Evolutionary conservation across 768 basidiomycete genomes (phyloP).

Genomic region (Lenzites betulinus): DNA sequence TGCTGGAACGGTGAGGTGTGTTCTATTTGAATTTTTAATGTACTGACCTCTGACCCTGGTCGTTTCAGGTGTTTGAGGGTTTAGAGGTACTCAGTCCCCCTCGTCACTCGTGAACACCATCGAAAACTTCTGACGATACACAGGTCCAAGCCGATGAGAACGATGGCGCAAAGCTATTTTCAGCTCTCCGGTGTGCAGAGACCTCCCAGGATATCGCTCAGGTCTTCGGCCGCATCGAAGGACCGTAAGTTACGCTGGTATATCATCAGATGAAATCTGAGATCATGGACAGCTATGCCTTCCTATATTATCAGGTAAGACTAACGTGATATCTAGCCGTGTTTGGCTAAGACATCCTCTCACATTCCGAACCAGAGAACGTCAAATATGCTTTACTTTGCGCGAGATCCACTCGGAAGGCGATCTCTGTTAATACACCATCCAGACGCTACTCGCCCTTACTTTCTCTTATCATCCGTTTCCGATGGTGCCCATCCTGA

Average conservation of each 20-base stretch:
- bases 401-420: slow-evolving; percentile 81
- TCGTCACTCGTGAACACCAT: too few relatives aligned
- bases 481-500: slow-evolving; percentile 49
- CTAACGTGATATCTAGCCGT: neutral
- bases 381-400: slow-evolving; percentile 61
- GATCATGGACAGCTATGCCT: slow-evolving; percentile 62
- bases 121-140: too few relatives aligned
- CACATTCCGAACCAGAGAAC: slow-evolving; percentile 37
- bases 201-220: slow-evolving; percentile 46
- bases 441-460: slow-evolving; percentile 50
- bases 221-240: slow-evolving; percentile 67
- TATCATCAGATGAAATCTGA: neutral
- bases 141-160: slow-evolving; percentile 67
- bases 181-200: slow-evolving; percentile 27
- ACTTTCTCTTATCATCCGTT: slow-evolving; percentile 66
- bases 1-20: slow-evolving; percentile 88
- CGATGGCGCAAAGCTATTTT: slow-evolving; percentile 63
- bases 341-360: neutral
- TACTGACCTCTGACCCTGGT: neutral
- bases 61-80: slow-evolving; percentile 70
- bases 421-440: slow-evolving; percentile 78
- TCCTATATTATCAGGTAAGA: slow-evolving; percentile 75
- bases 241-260: slow-evolving; percentile 62
- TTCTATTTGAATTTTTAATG: slow-evolving; percentile 1
- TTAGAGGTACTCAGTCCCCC: slow-evolving; percentile 49